Conservation (phyloP, 2,329 filamentous ascomycete species). For the Phaeophleospora eucalypticola region DNA sequence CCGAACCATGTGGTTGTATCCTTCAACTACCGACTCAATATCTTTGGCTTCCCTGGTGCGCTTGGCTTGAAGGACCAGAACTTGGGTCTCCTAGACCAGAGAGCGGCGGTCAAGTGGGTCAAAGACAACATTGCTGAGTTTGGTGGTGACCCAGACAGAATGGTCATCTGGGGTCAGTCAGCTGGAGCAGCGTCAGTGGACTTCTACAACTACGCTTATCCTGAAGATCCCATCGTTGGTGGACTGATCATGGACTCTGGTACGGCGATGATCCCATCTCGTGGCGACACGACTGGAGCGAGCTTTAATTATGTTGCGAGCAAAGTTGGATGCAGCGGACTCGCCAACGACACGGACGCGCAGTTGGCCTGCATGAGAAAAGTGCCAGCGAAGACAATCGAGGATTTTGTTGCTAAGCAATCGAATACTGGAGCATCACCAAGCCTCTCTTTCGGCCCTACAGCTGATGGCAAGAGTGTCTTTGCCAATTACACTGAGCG, state of each 20-base stretch:
- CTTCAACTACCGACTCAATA: slow-evolving; percentile 42
- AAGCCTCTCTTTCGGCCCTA: slow-evolving; percentile 25
- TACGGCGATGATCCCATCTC: slow-evolving; percentile 28
- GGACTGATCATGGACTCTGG: slow-evolving; percentile 39
- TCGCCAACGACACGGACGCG: slow-evolving; percentile 39
- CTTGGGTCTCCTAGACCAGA: slow-evolving; percentile 52
- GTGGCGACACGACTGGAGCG: slow-evolving; percentile 10
- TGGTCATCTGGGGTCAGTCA: slow-evolving; percentile 29
- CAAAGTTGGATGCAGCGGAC: slow-evolving; percentile 35
- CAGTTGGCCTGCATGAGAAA: slow-evolving; percentile 18
- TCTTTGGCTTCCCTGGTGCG: slow-evolving; percentile 41
- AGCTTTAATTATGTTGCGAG: slow-evolving; percentile 26
- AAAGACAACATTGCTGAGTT: slow-evolving; percentile 49
- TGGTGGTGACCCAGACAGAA: slow-evolving; percentile 40
- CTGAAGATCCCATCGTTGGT: slow-evolving; percentile 35
- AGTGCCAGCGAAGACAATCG: slow-evolving; percentile 9
- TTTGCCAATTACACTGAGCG: slow-evolving; percentile 26
- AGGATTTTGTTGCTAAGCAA: slow-evolving; percentile 17
- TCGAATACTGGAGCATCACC: slow-evolving; percentile 23
- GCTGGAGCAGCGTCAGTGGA: slow-evolving; percentile 28
- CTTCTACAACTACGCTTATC: slow-evolving; percentile 34
- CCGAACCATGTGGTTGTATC: slow-evolving; percentile 37
- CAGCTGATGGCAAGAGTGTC: slow-evolving; percentile 24
- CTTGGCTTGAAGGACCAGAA: slow-evolving; percentile 36
- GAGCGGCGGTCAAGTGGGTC: slow-evolving; percentile 51